Evolutionary conservation across 768 basidiomycete genomes (phyloP), one percentile per base, ranked within the genome.

Genomic region (Leccinum disarticulatum): DNA sequence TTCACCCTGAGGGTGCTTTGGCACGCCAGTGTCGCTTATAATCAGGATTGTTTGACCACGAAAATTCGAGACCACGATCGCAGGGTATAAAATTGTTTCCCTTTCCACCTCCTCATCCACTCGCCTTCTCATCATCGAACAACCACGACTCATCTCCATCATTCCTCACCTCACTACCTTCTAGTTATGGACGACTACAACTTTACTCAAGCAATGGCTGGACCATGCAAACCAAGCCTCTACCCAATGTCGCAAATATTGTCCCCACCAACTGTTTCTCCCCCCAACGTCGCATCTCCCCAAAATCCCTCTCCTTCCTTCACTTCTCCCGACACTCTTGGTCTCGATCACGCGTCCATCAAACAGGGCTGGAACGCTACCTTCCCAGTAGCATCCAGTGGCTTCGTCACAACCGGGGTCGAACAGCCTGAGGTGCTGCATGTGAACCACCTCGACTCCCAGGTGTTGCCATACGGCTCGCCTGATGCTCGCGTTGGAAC

Each of bases 1-100:
- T 63, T 22, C 50, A 27, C 5, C 6, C 19, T 11, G 38, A 25
- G 6, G 33, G 22, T 28, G 61, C 61, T 61, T 63, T 63, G 48
- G 38, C 48, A 19, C n/a, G 13, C 5, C 8, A 27, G 31, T 2
- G 25, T 25, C 19, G 6, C 11, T 14, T 31, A 27, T 19, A 33
- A 27, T 2, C 3, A 25, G 5, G 38, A 13, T 48, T 49, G 31
- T 62, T 35, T 35, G 22, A 49, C 13, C 22, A 17, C 28, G 9
- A 49, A 43, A 10, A 30, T 28, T 17, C 11, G 47, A 35, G 35
- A 48, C 30, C 36, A 14, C n/a, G 55, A 41, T 27, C 17, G 4
- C n/a, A 19, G 4, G 13, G 5, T 52, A 57, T 63, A 63, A 63
- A 57, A 46, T 5, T 11, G 13, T 3, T n/a, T 41, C 31, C 25